A percentile compares a stretch with the other conserved stretches of the same genome.
Conservation (phyloP, 371 early-diverging fungal genomes). For the Neoconidiobolus thromboides region DNA sequence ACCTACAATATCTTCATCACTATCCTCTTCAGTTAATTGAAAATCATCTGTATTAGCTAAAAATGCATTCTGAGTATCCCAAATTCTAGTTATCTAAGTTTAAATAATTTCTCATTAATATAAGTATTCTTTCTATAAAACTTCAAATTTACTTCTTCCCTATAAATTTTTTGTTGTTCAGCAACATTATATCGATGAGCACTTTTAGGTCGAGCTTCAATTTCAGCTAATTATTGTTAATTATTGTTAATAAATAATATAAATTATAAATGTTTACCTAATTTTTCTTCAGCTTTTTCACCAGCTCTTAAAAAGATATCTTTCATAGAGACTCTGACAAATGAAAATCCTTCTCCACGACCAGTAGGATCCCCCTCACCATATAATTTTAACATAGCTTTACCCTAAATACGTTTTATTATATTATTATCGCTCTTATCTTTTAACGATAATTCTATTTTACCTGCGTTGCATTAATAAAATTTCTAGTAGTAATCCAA, state of each 20-base stretch:
- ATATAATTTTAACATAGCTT: conserved; percentile 82
- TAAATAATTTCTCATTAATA: neutral
- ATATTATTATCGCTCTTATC: neutral
- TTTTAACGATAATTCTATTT: neutral
- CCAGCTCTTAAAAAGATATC: conserved; percentile 85
- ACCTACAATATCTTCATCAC: conserved; percentile 12
- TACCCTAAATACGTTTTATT: conserved; percentile 22
- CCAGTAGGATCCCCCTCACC: conserved; percentile 97
- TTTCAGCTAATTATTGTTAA: conserved; percentile 27
- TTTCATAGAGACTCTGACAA: conserved; percentile 92
- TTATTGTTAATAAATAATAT: neutral
- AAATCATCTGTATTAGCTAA: conserved; percentile 35
- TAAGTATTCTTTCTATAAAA: neutral
- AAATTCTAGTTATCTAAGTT: conserved; percentile 59
- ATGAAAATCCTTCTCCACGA: conserved; percentile 95
- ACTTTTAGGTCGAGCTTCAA: conserved; percentile 62
- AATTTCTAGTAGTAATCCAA: conserved; percentile 95
- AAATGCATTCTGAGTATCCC: conserved; percentile 73
- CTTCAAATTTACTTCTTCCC: conserved; percentile 42
- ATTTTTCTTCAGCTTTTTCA: conserved; percentile 62
- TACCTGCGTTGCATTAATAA: conserved; percentile 65
- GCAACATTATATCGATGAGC: conserved; percentile 81
- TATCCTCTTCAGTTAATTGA: conserved; percentile 26
- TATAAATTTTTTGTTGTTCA: conserved; percentile 88
- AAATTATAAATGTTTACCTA: conserved; percentile 15